Evolutionary conservation across 306 rosid species (phyloP), one percentile per base, ranked within the genome.

Genomic region (Dalbergia oliveri): DNA sequence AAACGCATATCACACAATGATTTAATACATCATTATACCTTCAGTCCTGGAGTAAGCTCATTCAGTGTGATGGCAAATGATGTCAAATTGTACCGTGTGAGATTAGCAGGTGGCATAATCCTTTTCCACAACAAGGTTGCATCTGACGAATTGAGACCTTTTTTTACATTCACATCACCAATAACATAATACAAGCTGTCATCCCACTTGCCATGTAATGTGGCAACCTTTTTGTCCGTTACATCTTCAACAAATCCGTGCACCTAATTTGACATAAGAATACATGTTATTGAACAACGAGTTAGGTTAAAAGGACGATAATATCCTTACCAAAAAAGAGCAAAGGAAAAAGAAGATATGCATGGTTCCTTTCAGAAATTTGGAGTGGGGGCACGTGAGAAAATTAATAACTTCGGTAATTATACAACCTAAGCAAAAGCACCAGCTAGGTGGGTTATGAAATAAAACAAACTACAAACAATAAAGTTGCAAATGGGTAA

Each of bases 51-150:
- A 12, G 94, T 88, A 64, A 93, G 88, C 88, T 95, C 99, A 26
- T 93, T 95, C 72, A 95, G 81, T 33, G 96, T 90, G 90, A 95
- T 91, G 67, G 98, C 97, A 65, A 93, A 95, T 14, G 97, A 90
- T 58, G 99, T 93, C 88, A 95, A 84, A 88, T 95, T 95, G 91
- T 95, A 95, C n/a, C 99, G 99, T 35, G 98, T 90, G 72, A 90
- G 81, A 80, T 89, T 86, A 41, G 69, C 75, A 51, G 98, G 92
- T 33, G 97, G 87, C 79, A 75, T 90, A 61, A 76, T 72, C 74
- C 97, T 91, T 90, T 85, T 91, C 99, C 99, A 95, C 84, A 95
- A 82, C 76, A 95, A 80, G 37, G 81, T 69, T 18, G 87, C 78
- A 60, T 83, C 89, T 9, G 90, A 78, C 11, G 88, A 82, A 79